phyloP scores from a whole-genome alignment of 2,329 filamentous ascomycete species.

The Cladorrhinum sp. region DNA sequence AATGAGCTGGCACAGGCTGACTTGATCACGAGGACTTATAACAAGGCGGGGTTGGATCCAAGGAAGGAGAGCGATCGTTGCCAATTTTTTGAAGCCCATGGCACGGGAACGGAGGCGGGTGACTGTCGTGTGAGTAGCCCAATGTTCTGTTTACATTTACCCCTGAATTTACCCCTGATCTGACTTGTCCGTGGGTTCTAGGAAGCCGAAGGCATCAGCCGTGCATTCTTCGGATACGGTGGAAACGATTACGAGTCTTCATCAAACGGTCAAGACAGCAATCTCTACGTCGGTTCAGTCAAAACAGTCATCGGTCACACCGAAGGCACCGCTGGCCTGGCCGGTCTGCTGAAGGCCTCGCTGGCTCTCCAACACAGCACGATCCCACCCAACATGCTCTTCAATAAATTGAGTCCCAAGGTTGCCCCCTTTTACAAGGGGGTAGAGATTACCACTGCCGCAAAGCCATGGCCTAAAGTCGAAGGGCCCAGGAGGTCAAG shows the following conservation, averaged over 20 bases:
- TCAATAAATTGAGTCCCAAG: background rate
- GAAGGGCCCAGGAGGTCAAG: conserved; percentile 32
- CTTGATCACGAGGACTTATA: conserved; percentile 41
- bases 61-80: conserved; percentile 27
- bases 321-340: conserved; percentile 46
- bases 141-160: background rate
- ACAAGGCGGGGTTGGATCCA: conserved; percentile 37
- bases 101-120: conserved; percentile 34
- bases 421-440: background rate
- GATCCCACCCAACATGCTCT: conserved; percentile 30
- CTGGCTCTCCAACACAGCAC: conserved; percentile 38
- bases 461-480: conserved; percentile 13
- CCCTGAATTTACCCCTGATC: background rate
- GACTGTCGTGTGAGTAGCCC: conserved; percentile 15
- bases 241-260: background rate
- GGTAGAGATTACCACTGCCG: background rate
- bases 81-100: conserved; percentile 43
- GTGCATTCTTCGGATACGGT: conserved; percentile 9
- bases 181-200: background rate
- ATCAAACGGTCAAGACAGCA: background rate
- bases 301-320: conserved; percentile 46
- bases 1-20: conserved; percentile 38
- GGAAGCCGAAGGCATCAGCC: conserved; percentile 5
- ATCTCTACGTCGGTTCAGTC: conserved; percentile 36
- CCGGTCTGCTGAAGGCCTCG: conserved; percentile 42